These are phyloP conservation scores for Erodium texanum DNA, from an alignment of 441 rosid species.

Conservation along the genomic window DNA sequence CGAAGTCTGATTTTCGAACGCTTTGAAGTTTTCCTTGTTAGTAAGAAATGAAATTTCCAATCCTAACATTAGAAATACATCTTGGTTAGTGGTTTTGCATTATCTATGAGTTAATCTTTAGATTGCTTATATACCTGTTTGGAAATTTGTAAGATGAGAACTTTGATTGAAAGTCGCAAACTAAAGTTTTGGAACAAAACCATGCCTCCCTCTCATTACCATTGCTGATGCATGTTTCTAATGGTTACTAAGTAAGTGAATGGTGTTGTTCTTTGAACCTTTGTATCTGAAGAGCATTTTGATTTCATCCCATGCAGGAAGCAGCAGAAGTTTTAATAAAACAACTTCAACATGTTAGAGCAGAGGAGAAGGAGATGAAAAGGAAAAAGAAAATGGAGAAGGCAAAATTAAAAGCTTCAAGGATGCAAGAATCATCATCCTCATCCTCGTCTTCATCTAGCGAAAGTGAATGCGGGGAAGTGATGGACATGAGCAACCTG, in stretches of 20 bases:
- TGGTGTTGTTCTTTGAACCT: no score
- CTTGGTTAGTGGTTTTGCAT: not conserved
- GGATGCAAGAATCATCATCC: conserved; percentile 26
- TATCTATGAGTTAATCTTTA: not conserved
- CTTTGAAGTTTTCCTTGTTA: no score
- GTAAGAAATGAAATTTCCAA: no score
- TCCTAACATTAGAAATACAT: not conserved
- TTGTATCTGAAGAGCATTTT: not conserved
- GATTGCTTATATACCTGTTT: not conserved
- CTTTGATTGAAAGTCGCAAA: not conserved
- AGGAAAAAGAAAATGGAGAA: conserved; percentile 41
- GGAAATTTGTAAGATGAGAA: not conserved
- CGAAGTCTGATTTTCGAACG: no score
- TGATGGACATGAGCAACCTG: conserved; percentile 32
- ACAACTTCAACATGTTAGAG: conserved; percentile 43
- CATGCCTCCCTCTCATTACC: no score
- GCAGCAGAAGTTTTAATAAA: conserved; percentile 39
- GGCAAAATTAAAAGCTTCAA: conserved; percentile 31
- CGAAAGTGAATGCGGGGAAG: conserved; percentile 42
- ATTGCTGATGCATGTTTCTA: no score
- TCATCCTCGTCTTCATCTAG: conserved; percentile 36
- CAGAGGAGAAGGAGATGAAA: conserved; percentile 50
- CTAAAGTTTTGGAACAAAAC: not conserved
- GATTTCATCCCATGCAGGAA: conserved; percentile 32
- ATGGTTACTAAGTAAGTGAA: no score